These are phyloP conservation scores for Boletus rubescentipes DNA, from an alignment of 768 basidiomycete species.

Conservation along the genomic window DNA sequence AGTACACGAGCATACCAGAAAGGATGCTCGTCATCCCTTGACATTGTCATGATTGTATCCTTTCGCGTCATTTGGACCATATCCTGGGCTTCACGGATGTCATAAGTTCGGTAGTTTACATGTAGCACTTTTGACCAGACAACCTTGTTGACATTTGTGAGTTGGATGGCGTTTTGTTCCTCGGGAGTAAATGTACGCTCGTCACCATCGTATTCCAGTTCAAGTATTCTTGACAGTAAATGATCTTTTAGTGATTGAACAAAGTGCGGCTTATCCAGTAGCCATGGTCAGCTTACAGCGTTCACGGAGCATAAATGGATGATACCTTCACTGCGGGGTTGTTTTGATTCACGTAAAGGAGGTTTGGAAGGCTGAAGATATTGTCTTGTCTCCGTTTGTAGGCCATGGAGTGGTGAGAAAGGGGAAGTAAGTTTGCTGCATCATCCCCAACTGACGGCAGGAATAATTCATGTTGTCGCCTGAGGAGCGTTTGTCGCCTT, in stretches of 20 bases:
- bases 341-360: slow-evolving; percentile 4
- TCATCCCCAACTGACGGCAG: background rate
- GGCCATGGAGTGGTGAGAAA: slow-evolving; percentile 4
- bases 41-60: background rate
- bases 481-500: background rate
- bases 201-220: background rate
- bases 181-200: slow-evolving; percentile 5
- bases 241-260: background rate
- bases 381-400: background rate
- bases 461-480: background rate
- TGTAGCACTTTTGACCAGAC: background rate
- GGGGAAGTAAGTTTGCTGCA: background rate
- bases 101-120: background rate
- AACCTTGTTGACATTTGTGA: background rate
- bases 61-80: background rate
- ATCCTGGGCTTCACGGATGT: background rate
- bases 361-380: background rate
- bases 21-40: slow-evolving; percentile 7
- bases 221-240: background rate
- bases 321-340: slow-evolving; percentile 12
- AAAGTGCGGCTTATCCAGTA: background rate
- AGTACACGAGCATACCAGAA: slow-evolving; percentile 27
- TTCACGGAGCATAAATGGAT: no score
- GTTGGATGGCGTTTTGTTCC: no score
- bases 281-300: no score